These are phyloP conservation scores for Saccharomyces uvarum DNA, from an alignment of 1,139 yeast species.

Conservation along the genomic window DNA sequence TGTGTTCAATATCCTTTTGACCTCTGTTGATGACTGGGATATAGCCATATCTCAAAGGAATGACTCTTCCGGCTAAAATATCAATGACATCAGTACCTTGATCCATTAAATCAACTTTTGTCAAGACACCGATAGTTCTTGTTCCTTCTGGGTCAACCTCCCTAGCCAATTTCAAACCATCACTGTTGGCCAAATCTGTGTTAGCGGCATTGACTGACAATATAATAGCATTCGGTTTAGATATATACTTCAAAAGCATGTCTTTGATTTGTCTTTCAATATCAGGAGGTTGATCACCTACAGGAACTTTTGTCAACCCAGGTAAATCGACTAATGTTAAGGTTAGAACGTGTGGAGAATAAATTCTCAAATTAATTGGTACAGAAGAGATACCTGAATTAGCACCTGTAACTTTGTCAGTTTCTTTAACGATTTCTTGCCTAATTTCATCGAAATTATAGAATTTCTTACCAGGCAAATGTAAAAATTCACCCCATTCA, in stretches of 20 bases:
- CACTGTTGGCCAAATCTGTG: conserved; percentile 95
- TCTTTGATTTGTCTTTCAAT: conserved; percentile 91
- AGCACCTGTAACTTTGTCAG: conserved; percentile 89
- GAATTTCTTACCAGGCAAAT: conserved; percentile 81
- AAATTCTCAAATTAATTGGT: conserved; percentile 89
- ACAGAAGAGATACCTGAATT: conserved; percentile 86
- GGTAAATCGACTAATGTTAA: conserved; percentile 95
- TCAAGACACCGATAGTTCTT: conserved; percentile 92
- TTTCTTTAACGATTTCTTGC: conserved; percentile 83
- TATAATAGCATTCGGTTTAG: conserved; percentile 93
- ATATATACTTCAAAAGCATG: conserved; percentile 87
- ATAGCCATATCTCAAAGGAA: conserved; percentile 91
- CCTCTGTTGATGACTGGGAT: conserved; percentile 98
- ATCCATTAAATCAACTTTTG: conserved; percentile 96
- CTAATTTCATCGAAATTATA: conserved; percentile 87
- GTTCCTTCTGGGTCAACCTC: conserved; percentile 98
- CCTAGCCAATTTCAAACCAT: conserved; percentile 90
- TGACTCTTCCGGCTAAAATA: conserved; percentile 90
- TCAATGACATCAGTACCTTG: conserved; percentile 98
- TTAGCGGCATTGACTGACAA: conserved; percentile 95
- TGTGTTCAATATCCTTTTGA: conserved; percentile 84
- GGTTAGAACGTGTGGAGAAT: conserved; percentile 92
- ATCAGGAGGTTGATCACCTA: conserved; percentile 97
- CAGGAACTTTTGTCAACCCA: conserved; percentile 98
- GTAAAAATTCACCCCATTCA: conserved; percentile 98